Evolutionary conservation across 78 protist species (phyloP), one percentile per base, ranked within the genome.

Genomic region (Dictyostelium purpureum): DNA sequence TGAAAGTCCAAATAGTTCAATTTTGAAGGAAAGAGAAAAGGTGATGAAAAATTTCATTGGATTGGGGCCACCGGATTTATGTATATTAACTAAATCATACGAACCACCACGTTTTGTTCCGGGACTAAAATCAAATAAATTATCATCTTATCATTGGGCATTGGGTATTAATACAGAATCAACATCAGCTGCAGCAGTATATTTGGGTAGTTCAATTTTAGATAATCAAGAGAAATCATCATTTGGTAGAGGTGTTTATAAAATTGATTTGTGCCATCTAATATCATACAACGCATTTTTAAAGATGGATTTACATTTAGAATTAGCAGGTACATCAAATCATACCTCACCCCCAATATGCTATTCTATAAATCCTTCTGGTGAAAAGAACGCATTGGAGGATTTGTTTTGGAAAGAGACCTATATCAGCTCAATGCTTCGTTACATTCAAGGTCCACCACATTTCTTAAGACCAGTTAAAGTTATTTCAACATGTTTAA

Each of bases 61-160:
- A 40, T n/a, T 85, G 1, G 92, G 92, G 11, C 92, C 92, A 73
- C 92, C 92, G 0, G 92, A 85, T 52, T 28, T 85, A 4, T 70
- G 80, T 85, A 79, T 85, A 43, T 33, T 85, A 38, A 43, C 37
- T 19, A 85, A 85, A 61, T n/a, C 19, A 26, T 85, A 85, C 45
- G 92, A 85, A 61, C 92, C 92, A 85, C 92, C 92, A 9, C 71
- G 76, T 59, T 85, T 85, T 33, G 92, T 85, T 14, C 92, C 92
- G 2, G 92, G 92, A 6, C 24, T 85, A 28, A 85, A 85, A 49
- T 7, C 92, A 42, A 40, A 52, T 7, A 85, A 70, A 37, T 28
- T 73, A 19, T 73, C 83, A 11, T 85, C 92, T 0, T 85, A 49
- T 47, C 92, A 85, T 74, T 85, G 82, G 82, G 65, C 65, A 2